Evolutionary conservation across 2,329 filamentous ascomycete species (phyloP), one percentile per base, ranked within the genome.

Genomic region (Alternaria novae-zelandiae): DNA sequence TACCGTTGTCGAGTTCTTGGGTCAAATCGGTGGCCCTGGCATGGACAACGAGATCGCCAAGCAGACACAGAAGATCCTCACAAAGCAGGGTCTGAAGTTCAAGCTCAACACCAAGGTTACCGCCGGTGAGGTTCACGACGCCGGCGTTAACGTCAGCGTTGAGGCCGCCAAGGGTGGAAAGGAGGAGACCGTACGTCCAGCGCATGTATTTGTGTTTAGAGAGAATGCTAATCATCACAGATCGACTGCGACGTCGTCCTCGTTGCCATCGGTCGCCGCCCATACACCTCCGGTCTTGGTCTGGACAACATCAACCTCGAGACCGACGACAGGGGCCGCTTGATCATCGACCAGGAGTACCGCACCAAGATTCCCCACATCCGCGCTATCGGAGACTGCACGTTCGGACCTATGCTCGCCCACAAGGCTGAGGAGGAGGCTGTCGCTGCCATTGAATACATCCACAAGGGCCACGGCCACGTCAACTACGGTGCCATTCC

Each of bases 351-450:
- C 86, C 94, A 94, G 74, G 95, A 99, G 84, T 99, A 97, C 88
- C 94, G 96, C 83, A 99, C 96, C 78, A 98, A 97, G 86, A 86
- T 96, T 72, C 92, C 94, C 51, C 96, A 99, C 85, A 97, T 99
- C 82, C 94, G 96, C 75, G 96, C 95, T 76, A 91, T 98, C 71
- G 96, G 96, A 78, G 96, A 98, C 82, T 92, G 89, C 79, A 99
- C 96, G 50, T 99, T 99, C 81, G 96, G 96, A 10, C 94, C 94
- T 78, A 99, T 99, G 96, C 90, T 99, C 77, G 96, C 96, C 58
- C 96, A 99, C 88, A 99, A 99, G 88, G 96, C 96, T 55, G 96
- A 99, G 84, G 96, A 99, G 84, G 96, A 99, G 84, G 96, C 88
- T 64, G 94, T 98, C 68, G 96, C 96, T 30, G 95, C 91, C 61